These are phyloP conservation scores for Penicillium sp. DNA, from an alignment of 2,329 filamentous ascomycete genomes.

Conservation along the genomic window DNA sequence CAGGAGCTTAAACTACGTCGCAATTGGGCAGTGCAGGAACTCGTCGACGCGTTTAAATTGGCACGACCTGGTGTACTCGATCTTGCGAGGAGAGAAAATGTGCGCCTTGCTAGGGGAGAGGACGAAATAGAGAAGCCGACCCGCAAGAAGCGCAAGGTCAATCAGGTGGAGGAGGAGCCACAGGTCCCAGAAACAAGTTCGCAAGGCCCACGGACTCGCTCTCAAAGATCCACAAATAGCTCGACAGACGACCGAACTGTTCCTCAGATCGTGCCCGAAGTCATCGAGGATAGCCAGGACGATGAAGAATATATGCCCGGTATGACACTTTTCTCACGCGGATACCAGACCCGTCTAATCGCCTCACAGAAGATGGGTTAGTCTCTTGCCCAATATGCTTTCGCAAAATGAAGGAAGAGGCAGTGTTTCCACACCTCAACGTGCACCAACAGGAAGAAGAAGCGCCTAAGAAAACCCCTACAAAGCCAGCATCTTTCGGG, in stretches of 20 bases:
- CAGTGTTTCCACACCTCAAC: slow-evolving; percentile 79
- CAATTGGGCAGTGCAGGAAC: slow-evolving; percentile 81
- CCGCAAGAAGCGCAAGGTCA: slow-evolving; percentile 38
- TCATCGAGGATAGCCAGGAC: slow-evolving; percentile 43
- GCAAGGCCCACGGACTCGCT: slow-evolving; percentile 37
- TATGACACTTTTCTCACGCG: slow-evolving; percentile 16
- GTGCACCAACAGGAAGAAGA: slow-evolving; percentile 45
- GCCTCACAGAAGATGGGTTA: slow-evolving; percentile 63
- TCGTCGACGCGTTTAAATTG: slow-evolving; percentile 73
- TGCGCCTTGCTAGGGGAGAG: slow-evolving; percentile 53
- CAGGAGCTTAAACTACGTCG: slow-evolving; percentile 81
- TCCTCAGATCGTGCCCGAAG: slow-evolving; percentile 18
- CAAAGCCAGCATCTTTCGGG: slow-evolving; percentile 27
- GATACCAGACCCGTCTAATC: slow-evolving; percentile 12
- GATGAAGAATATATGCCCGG: slow-evolving; percentile 35
- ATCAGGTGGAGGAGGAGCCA: slow-evolving; percentile 35
- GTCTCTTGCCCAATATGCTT: slow-evolving; percentile 82
- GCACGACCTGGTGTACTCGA: slow-evolving; percentile 62
- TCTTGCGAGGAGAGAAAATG: slow-evolving; percentile 57
- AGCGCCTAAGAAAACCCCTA: slow-evolving; percentile 3
- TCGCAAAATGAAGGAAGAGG: slow-evolving; percentile 72
- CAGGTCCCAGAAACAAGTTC: slow-evolving; percentile 30
- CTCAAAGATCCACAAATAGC: slow-evolving; percentile 17
- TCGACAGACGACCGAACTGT: background rate
- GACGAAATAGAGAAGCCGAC: slow-evolving; percentile 29